These are phyloP conservation scores for Neurospora tetraspora DNA, from an alignment of 495 filamentous ascomycete species.

Conservation along the genomic window DNA sequence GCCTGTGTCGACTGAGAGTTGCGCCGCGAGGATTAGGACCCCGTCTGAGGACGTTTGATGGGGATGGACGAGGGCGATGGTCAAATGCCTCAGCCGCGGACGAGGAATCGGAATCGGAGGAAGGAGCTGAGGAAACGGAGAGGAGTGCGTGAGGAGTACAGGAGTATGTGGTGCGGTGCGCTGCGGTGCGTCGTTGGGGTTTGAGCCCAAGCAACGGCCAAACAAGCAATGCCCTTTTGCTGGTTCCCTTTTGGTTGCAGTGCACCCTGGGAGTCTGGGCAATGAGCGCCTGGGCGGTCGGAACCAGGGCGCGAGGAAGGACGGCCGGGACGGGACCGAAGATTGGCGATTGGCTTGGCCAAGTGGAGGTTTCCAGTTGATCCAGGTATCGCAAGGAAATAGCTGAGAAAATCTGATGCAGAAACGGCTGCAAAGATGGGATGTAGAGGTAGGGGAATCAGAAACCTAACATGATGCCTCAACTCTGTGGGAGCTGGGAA, in stretches of 20 bases:
- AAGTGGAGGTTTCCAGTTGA: not conserved
- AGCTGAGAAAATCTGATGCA: not conserved
- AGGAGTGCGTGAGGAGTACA: not conserved
- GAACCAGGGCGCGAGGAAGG: not conserved
- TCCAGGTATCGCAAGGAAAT: not conserved
- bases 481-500: not conserved
- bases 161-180: slow-evolving; percentile 2
- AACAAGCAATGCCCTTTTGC: not conserved
- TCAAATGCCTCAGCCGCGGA: slow-evolving; percentile 27
- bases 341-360: not conserved
- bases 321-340: not conserved
- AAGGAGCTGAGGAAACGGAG: slow-evolving; percentile 1
- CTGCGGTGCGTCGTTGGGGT: not conserved
- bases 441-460: not conserved
- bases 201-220: not conserved
- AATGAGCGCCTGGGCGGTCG: not conserved
- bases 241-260: not conserved
- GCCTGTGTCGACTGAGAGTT: not conserved
- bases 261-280: not conserved
- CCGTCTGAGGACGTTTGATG: slow-evolving; percentile 6
- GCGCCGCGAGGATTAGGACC: not conserved
- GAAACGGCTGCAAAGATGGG: not conserved
- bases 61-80: slow-evolving; percentile 5
- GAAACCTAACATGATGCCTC: not conserved
- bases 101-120: not conserved